Evolutionary conservation across 495 filamentous ascomycete genomes (phyloP), one percentile per base, ranked within the genome.

Genomic region (Aspergillus steynii): DNA sequence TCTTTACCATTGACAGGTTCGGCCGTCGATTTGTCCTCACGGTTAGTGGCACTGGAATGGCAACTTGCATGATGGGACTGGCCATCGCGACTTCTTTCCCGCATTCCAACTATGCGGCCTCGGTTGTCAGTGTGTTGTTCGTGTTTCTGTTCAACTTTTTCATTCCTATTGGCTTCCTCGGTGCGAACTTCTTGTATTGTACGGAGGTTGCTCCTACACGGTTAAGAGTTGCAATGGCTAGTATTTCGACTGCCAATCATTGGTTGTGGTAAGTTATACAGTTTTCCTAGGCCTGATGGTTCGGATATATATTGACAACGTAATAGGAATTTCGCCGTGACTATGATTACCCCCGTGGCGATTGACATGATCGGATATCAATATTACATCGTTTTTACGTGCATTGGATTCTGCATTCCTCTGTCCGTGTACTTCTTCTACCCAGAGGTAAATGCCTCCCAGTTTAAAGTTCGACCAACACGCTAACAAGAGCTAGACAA

Each of bases 401-500:
- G 61, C 14, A 65, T 77, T 29, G 37, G 68, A 51, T 25, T 61
- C 53, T 61, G 46, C 20, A 65, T 62, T 34, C 54, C 45, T 77
- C 12, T 80, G 0, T 70, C 76, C 4, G 78, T 87, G 32, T 86
- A 85, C 67, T 85, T 86, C 77, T 82, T 88, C 72, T 87, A 83
- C 67, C 85, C 85, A 0, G 85, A 88, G 31, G 31, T 34, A 7
- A 34, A 7, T 34, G 6, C 5, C 20, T 20, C 20, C 20, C 20
- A 20, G 20, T 20, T 20, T 20, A 20, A 20, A 20, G 20, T 20
- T 20, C 20, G 20, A 20, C 20, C 20, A 20, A 20, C 20, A 20
- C 31, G 31, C 31, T 34, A 34, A 34, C 31, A 34, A 6, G 47
- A 20, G 14, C 7, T n/a, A 56, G 53, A 56, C 55, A 8, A 56